These are phyloP conservation scores for Dryas integrifolia DNA, from an alignment of 331 rosid species.

Conservation along the genomic window DNA sequence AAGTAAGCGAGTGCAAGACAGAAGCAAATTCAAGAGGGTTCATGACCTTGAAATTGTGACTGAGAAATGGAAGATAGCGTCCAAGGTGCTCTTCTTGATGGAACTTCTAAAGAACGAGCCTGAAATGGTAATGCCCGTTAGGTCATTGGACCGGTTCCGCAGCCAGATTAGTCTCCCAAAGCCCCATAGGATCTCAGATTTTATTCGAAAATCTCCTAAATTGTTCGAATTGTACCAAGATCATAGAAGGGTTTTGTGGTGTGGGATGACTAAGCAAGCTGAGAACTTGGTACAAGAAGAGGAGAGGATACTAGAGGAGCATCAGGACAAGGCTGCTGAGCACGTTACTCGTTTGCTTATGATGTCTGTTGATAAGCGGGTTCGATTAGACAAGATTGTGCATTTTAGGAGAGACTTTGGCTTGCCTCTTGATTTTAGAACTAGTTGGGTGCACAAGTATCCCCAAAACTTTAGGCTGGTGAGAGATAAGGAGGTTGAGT, in stretches of 20 bases:
- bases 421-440: slow-evolving; percentile 65
- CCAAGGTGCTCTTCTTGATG: slow-evolving; percentile 52
- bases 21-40: slow-evolving; percentile 57
- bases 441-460: slow-evolving; percentile 57
- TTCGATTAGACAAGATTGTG: slow-evolving; percentile 68
- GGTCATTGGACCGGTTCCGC: slow-evolving; percentile 49
- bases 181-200: slow-evolving; percentile 66
- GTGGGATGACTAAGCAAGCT: slow-evolving; percentile 65
- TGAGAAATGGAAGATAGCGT: slow-evolving; percentile 65
- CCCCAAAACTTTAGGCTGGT: slow-evolving; percentile 59
- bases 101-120: slow-evolving; percentile 66
- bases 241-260: slow-evolving; percentile 57
- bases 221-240: slow-evolving; percentile 68
- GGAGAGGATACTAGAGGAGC: slow-evolving; percentile 40
- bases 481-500: slow-evolving; percentile 45
- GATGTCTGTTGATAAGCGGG: slow-evolving; percentile 70
- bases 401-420: slow-evolving; percentile 80
- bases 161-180: slow-evolving; percentile 69
- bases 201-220: slow-evolving; percentile 63
- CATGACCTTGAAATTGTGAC: slow-evolving; percentile 64
- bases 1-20: slow-evolving; percentile 36
- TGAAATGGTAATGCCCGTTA: slow-evolving; percentile 64
- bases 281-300: slow-evolving; percentile 61
- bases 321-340: slow-evolving; percentile 46
- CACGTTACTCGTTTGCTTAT: slow-evolving; percentile 46